Conservation (phyloP, 768 basidiomycete genomes). For the Mrakia frigida region DNA sequence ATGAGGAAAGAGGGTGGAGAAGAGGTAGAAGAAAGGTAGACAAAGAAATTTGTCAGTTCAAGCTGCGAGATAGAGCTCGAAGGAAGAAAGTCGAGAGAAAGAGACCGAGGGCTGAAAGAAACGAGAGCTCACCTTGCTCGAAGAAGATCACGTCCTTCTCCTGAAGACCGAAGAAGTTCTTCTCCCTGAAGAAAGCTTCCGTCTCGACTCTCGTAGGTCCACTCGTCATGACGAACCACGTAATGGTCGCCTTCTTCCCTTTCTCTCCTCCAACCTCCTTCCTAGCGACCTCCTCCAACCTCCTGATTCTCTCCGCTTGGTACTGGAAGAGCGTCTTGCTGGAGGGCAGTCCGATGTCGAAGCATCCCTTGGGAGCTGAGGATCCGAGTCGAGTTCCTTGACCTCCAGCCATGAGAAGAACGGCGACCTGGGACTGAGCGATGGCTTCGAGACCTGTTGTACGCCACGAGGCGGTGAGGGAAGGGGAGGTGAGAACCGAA, state of each 20-base stretch:
- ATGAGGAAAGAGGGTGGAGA: background rate
- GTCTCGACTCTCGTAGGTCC: constrained; percentile 88
- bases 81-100: constrained; percentile 42
- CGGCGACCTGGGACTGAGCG: constrained; percentile 76
- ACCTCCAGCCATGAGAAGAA: constrained; percentile 94
- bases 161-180: constrained; percentile 75
- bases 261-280: constrained; percentile 49
- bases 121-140: constrained; percentile 70
- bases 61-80: constrained; percentile 58
- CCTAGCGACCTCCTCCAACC: constrained; percentile 72
- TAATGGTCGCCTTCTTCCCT: constrained; percentile 63
- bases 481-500: constrained; percentile 40
- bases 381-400: constrained; percentile 94
- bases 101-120: background rate
- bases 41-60: background rate
- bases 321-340: constrained; percentile 92
- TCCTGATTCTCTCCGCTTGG: constrained; percentile 91
- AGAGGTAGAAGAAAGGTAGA: background rate
- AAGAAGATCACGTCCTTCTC: constrained; percentile 81
- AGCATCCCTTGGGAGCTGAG: constrained; percentile 91
- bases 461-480: constrained; percentile 69
- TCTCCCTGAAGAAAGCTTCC: constrained; percentile 70
- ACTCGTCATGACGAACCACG: constrained; percentile 99
- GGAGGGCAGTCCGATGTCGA: constrained; percentile 90
- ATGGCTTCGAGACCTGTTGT: constrained; percentile 72